Conservation (phyloP, 768 basidiomycete species). For the Mycena indigotica region DNA sequence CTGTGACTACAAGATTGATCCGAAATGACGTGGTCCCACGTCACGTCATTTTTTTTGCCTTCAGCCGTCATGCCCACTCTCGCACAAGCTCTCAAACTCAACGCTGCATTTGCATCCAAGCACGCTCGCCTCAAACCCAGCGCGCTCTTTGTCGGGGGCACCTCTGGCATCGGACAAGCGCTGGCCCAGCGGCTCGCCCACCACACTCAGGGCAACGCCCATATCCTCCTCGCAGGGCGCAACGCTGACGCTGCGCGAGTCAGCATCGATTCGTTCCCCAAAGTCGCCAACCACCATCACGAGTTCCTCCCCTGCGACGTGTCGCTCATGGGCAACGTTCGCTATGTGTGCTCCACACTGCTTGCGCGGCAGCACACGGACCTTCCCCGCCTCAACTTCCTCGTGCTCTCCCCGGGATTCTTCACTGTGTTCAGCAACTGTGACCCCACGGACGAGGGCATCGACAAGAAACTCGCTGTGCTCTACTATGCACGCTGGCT, state of each 20-base stretch:
- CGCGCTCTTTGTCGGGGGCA: conserved; percentile 47
- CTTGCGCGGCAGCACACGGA: too few species aligned
- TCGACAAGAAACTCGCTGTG: conserved; percentile 43
- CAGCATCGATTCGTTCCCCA: conserved; percentile 44
- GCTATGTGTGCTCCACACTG: conserved; percentile 29
- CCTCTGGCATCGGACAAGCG: conserved; percentile 49
- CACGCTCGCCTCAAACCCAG: conserved; percentile 25
- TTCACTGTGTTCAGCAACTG: conserved; percentile 37
- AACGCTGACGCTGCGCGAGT: conserved; percentile 47
- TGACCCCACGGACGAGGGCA: conserved; percentile 46
- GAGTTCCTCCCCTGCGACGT: conserved; percentile 55
- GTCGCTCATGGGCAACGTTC: conserved; percentile 50
- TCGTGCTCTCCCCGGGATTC: conserved; percentile 48
- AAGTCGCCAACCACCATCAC: conserved; percentile 30
- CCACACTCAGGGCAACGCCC: conserved; percentile 48
- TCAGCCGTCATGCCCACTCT: too few species aligned
- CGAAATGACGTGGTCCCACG: too few species aligned
- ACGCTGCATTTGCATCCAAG: too few species aligned
- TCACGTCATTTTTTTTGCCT: too few species aligned
- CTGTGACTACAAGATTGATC: too few species aligned
- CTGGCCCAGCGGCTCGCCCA: conserved; percentile 46
- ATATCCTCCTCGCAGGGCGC: conserved; percentile 54
- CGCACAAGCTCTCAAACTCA: too few species aligned
- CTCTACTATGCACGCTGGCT: conserved; percentile 55
- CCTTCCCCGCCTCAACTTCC: conserved; percentile 52